A percentile compares a stretch with the other conserved stretches of the same genome.
phyloP scores from a whole-genome alignment of 768 basidiomycete species.

The Phylloporus arenicola region DNA sequence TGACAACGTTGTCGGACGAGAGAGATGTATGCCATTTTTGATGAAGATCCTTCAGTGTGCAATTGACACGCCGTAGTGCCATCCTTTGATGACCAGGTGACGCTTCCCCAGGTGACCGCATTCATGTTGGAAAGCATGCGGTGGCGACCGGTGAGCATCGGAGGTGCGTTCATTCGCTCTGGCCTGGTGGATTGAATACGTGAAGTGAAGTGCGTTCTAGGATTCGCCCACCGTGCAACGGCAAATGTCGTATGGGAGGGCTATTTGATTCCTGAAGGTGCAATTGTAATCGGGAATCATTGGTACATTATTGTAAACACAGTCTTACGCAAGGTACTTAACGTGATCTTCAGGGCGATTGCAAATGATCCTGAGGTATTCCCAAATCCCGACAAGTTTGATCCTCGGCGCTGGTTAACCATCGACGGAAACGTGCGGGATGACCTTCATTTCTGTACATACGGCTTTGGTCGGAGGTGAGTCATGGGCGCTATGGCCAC shows the following conservation, averaged over 20 bases:
- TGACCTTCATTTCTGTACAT: conserved; percentile 28
- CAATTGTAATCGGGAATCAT: conserved; percentile 34
- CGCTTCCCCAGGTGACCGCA: conserved; percentile 32
- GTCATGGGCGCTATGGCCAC: neutral
- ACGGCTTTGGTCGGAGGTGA: conserved; percentile 32
- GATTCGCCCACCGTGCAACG: conserved; percentile 58
- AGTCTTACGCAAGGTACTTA: neutral
- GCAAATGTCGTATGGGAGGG: conserved; percentile 42
- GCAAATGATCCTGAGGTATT: conserved; percentile 49
- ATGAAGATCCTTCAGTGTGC: neutral
- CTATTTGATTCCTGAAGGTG: conserved; percentile 38
- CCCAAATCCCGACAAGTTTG: conserved; percentile 49
- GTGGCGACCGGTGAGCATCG: conserved; percentile 34
- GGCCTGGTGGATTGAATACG: neutral
- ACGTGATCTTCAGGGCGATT: conserved; percentile 27
- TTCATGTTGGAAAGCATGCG: conserved; percentile 34
- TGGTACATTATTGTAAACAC: conserved; percentile 13
- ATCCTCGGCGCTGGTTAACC: conserved; percentile 49
- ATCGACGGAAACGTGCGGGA: conserved; percentile 20
- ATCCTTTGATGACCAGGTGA: conserved; percentile 30
- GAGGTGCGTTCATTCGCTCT: conserved; percentile 15
- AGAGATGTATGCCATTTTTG: conserved; percentile 12
- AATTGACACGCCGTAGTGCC: conserved; percentile 27
- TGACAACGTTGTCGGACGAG: conserved; percentile 44
- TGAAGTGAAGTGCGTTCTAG: conserved; percentile 27